Evolutionary conservation across 2,329 filamentous ascomycete genomes (phyloP).

Genomic region (Niveomyces coronatus): DNA sequence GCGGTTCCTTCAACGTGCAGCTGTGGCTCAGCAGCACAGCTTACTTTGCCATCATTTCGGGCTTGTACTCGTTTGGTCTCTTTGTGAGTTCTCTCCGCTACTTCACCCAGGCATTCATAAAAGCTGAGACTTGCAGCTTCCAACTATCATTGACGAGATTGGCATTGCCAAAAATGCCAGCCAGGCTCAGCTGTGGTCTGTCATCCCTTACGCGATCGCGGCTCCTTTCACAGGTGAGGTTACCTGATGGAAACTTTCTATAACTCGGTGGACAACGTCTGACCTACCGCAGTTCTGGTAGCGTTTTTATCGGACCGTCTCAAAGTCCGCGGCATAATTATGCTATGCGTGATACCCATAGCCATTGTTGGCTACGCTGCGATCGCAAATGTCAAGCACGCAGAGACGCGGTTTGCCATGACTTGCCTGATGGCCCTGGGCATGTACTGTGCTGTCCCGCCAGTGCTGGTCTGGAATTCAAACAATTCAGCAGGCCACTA

Average conservation of each 20-base stretch:
- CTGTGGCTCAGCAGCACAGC: conserved; percentile 53
- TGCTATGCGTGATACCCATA: conserved; percentile 52
- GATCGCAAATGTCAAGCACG: conserved; percentile 43
- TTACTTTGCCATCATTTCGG: conserved; percentile 49
- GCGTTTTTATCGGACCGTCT: conserved; percentile 52
- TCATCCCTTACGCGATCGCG: conserved; percentile 53
- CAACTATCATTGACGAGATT: conserved; percentile 52
- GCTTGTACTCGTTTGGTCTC: conserved; percentile 53
- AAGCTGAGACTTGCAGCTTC: conserved; percentile 31
- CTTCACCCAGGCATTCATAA: not conserved
- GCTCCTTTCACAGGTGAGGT: conserved; percentile 40
- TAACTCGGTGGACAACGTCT: no score
- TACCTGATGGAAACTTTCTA: no score
- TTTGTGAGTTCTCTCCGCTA: conserved; percentile 37
- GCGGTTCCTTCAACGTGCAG: conserved; percentile 50
- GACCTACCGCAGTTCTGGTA: conserved; percentile 34
- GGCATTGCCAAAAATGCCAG: conserved; percentile 43
- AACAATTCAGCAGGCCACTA: conserved; percentile 62
- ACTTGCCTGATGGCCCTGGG: conserved; percentile 58
- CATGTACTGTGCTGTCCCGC: conserved; percentile 52
- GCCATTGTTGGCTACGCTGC: conserved; percentile 56
- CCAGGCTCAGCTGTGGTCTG: conserved; percentile 51
- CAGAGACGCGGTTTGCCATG: conserved; percentile 51
- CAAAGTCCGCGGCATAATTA: conserved; percentile 47
- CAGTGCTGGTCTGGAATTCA: conserved; percentile 54